Conservation (phyloP, 164 flowering plant species). For the Houttuynia cordata region DNA sequence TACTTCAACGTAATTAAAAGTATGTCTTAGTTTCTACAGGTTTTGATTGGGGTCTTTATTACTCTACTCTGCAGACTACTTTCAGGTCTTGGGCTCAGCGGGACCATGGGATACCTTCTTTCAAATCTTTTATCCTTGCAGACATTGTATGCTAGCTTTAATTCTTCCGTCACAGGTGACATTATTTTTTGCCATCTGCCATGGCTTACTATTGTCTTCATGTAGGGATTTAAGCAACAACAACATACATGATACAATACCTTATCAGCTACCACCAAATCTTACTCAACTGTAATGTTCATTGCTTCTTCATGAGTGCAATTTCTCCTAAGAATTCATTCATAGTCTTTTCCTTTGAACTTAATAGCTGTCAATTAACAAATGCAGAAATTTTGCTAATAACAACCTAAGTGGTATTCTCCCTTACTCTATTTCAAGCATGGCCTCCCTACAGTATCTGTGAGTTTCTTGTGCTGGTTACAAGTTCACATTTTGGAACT, state of each 20-base stretch:
- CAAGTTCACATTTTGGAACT: neutral
- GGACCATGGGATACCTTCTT: constrained; percentile 80
- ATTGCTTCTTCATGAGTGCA: neutral
- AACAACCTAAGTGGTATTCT: constrained; percentile 75
- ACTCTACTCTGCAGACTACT: constrained; percentile 35
- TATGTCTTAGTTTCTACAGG: neutral
- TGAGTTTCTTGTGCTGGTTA: constrained; percentile 30
- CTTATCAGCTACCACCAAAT: constrained; percentile 86
- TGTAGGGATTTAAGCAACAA: constrained; percentile 84
- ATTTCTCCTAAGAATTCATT: neutral
- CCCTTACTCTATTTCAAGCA: constrained; percentile 68
- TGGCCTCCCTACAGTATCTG: constrained; percentile 61
- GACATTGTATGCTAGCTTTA: constrained; percentile 43
- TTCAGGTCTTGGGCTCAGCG: constrained; percentile 67
- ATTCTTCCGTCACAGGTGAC: neutral
- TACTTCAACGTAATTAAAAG: neutral
- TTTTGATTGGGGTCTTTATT: neutral
- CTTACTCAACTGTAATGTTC: constrained; percentile 63
- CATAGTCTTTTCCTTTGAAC: constrained; percentile 1
- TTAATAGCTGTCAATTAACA: neutral
- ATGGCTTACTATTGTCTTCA: constrained; percentile 1
- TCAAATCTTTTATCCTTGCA: constrained; percentile 42
- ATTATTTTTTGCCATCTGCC: neutral
- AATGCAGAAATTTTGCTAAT: constrained; percentile 69
- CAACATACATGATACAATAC: constrained; percentile 62